These are phyloP conservation scores for Clonostachys chloroleuca DNA, from an alignment of 2,329 filamentous ascomycete species.

Conservation along the genomic window DNA sequence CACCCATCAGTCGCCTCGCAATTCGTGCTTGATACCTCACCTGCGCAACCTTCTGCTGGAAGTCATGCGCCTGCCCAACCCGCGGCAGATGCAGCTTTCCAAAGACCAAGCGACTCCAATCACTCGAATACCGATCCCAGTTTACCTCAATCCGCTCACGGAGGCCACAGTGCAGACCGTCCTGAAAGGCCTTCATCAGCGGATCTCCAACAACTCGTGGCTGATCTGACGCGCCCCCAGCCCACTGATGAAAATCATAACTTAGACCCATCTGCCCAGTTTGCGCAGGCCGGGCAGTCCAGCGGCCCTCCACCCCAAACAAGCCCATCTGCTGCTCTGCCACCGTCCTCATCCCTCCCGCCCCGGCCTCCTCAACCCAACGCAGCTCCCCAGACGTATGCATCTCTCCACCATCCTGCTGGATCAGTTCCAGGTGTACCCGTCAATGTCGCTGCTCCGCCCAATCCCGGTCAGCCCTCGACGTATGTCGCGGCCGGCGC, in stretches of 20 bases:
- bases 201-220: conserved; percentile 34
- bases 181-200: conserved; percentile 12
- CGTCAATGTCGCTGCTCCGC: conserved; percentile 12
- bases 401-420: conserved; percentile 26
- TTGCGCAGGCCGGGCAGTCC: neutral
- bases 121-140: conserved; percentile 3
- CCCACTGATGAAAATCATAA: conserved; percentile 4
- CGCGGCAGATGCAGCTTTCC: conserved; percentile 15
- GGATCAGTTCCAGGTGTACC: conserved; percentile 21
- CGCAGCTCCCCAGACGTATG: conserved; percentile 26
- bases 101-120: neutral
- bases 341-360: conserved; percentile 37
- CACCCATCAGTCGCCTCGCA: conserved; percentile 20
- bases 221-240: conserved; percentile 29
- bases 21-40: conserved; percentile 22
- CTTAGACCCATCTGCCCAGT: neutral
- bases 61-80: conserved; percentile 14
- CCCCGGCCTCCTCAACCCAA: conserved; percentile 37
- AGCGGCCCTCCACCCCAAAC: neutral
- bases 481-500: conserved; percentile 23
- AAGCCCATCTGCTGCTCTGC: conserved; percentile 23
- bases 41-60: conserved; percentile 7
- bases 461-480: conserved; percentile 18
- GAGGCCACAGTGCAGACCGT: neutral
- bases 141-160: conserved; percentile 7